Evolutionary conservation across 331 rosid species (phyloP), one percentile per base, ranked within the genome.

Genomic region (Quercus tomentella): DNA sequence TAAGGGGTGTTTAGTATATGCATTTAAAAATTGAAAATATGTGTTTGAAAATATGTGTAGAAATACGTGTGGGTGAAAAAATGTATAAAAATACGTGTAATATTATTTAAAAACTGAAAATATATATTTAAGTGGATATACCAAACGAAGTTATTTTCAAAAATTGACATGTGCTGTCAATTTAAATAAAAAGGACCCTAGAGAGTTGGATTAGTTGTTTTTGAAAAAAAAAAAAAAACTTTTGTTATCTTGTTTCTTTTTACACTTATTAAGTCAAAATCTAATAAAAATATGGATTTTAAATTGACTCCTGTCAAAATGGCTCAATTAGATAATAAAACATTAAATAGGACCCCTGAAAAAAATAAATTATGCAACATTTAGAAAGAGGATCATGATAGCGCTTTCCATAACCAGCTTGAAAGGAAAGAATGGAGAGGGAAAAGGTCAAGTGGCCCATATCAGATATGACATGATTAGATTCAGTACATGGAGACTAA

Each of bases 91-190:
- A 31, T 31, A 31, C 0, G 0, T 31, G 0, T 31, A 31, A 31
- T 4, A 4, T 31, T 31, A 1, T 31, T 31, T 31, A 31, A 31
- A 31, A 31, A 31, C 0, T 31, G 1, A 31, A 31, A 31, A 31
- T 31, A 31, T 31, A 1, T 4, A 0, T 31, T 31, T 31, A 0
- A 31, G 0, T 0, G 0, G 1, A 0, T 31, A 1, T 31, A 31
- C 0, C 6, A 31, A 31, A 4, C 1, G 1, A 31, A 31, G 0
- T 26, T 2, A 41, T 9, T 14, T 41, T 9, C 14, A 41, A 41
- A 41, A 41, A 10, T 41, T 41, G 49, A 41, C 49, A 41, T 41
- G 14, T 0, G 49, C 14, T 41, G 0, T 41, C 14, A 41, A 9
- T 41, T 41, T 41, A 41, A 41, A 41, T 9, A 8, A 9, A 41